Base-by-base conservation (phyloP, 2,329 filamentous ascomycete genomes). In the Penicillium sp. region DNA sequence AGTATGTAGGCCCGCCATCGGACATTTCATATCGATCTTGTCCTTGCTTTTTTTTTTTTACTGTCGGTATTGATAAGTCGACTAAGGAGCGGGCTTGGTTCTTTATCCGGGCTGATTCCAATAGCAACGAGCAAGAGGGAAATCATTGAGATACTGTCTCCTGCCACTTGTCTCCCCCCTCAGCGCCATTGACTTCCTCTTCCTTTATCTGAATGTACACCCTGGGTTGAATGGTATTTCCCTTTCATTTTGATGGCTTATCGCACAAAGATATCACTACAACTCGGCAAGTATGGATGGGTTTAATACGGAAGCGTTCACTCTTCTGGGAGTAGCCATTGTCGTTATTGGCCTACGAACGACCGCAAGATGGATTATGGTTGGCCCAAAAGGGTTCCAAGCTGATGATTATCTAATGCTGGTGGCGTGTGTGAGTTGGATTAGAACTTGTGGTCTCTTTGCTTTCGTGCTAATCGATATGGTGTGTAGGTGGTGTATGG, bases 401-500 rank as follows among this genome's bases (percentile, higher is more conserved):
- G 68, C 73, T 1, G 81, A 83, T 61, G 81, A 84, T 53, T 82
- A 78, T 57, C 60, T 84, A 28, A 79, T 82, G 65, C 64, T 76
- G 39, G n/a, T 80, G 17, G 78, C 75, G 5, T 71, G 72, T 52
- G 77, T 81, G 62, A 58, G 74, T 60, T 22, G 24, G 4, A 15
- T 10, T 31, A 6, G 4, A 39, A 4, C n/a, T 28, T 49, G 5
- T 7, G 13, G 41, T 34, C 6, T 29, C 10, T 35, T 38, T 51
- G 38, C 29, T 26, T 38, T 26, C 26, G 7, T 24, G n/a, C 21
- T 54, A 8, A 41, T 22, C 17, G 13, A 8, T 29, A 37, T n/a
- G 28, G 10, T 7, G 12, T 32, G 31, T 31, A 79, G 75, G 57
- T 76, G 9, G 69, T 79, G 28, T 80, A 80, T 49, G 69, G 70